These are phyloP conservation scores for Quercus aquifolioides DNA, from an alignment of 306 rosid genomes.

Conservation along the genomic window DNA sequence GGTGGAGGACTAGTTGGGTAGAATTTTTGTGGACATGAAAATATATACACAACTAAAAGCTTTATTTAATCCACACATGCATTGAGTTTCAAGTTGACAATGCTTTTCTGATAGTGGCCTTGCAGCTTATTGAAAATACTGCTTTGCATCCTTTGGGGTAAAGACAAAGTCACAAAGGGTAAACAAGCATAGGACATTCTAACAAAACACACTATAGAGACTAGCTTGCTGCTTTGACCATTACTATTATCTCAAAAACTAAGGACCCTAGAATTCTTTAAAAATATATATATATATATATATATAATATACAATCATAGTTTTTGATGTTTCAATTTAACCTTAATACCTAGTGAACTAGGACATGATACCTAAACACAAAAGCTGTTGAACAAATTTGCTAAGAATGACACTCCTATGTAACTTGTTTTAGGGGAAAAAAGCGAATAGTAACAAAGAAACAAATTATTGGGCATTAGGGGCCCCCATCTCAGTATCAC, in stretches of 20 bases:
- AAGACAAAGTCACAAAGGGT: conserved; percentile 57
- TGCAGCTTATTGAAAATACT: conserved; percentile 50
- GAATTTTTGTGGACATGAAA: conserved; percentile 3
- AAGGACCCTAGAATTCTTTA: background rate
- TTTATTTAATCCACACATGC: conserved; percentile 11
- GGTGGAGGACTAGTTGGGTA: conserved; percentile 11
- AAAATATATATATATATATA: background rate
- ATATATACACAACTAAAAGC: conserved; percentile 20
- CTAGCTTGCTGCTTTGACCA: conserved; percentile 30
- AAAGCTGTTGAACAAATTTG: conserved; percentile 18
- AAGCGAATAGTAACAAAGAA: background rate
- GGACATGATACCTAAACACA: conserved; percentile 59
- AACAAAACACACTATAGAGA: conserved; percentile 17
- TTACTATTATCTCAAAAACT: background rate
- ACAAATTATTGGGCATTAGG: conserved; percentile 16
- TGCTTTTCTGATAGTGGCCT: conserved; percentile 62
- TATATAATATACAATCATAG: conserved; percentile 19
- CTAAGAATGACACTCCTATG: conserved; percentile 15
- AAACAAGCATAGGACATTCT: conserved; percentile 24
- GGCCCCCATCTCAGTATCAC: conserved; percentile 3
- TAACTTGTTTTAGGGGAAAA: conserved; percentile 22
- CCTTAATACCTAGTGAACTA: conserved; percentile 58
- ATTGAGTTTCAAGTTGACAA: conserved; percentile 34
- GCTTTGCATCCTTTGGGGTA: conserved; percentile 59
- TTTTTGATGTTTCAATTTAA: conserved; percentile 46